Percentiles rank a stretch among this genome's conserved stretches.
Conservation (phyloP, 1,284 basidiomycete genomes). For the Schizophyllum commune region DNA sequence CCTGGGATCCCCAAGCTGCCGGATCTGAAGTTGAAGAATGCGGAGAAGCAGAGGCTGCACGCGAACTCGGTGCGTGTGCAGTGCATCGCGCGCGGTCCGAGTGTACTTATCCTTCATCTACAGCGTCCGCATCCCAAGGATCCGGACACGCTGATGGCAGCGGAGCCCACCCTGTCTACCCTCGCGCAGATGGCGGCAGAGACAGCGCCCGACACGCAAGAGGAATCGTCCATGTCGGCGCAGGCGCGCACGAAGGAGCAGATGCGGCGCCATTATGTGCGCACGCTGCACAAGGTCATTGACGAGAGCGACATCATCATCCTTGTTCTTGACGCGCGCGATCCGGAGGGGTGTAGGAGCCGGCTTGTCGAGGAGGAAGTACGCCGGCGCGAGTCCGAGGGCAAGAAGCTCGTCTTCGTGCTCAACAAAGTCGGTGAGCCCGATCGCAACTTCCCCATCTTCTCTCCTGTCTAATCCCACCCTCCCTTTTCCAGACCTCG, state of each 20-base stretch:
- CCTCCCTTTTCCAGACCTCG: constrained; percentile 56
- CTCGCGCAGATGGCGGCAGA: constrained; percentile 39
- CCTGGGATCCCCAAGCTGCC: constrained; percentile 75
- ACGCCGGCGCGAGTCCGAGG: constrained; percentile 71
- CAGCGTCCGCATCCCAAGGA: constrained; percentile 27
- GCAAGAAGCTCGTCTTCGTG: constrained; percentile 85
- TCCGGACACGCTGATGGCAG: constrained; percentile 61
- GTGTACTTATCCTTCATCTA: too few relatives aligned
- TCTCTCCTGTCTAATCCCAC: not conserved
- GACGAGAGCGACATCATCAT: constrained; percentile 91
- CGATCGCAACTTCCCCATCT: not conserved
- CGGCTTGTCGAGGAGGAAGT: constrained; percentile 88
- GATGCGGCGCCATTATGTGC: constrained; percentile 61
- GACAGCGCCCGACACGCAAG: constrained; percentile 20
- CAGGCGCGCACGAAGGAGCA: constrained; percentile 54
- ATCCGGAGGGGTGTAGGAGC: constrained; percentile 87
- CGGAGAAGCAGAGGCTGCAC: constrained; percentile 38
- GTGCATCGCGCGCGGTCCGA: not conserved
- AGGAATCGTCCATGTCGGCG: constrained; percentile 24
- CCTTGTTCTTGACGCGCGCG: constrained; percentile 82
- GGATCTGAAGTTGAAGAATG: constrained; percentile 55
- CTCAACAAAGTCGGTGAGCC: constrained; percentile 87
- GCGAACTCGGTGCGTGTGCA: constrained; percentile 21
- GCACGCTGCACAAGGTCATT: constrained; percentile 84
- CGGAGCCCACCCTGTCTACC: constrained; percentile 61